These are phyloP conservation scores for Pyrus pyrifolia DNA, from an alignment of 306 rosid genomes.

Conservation along the genomic window DNA sequence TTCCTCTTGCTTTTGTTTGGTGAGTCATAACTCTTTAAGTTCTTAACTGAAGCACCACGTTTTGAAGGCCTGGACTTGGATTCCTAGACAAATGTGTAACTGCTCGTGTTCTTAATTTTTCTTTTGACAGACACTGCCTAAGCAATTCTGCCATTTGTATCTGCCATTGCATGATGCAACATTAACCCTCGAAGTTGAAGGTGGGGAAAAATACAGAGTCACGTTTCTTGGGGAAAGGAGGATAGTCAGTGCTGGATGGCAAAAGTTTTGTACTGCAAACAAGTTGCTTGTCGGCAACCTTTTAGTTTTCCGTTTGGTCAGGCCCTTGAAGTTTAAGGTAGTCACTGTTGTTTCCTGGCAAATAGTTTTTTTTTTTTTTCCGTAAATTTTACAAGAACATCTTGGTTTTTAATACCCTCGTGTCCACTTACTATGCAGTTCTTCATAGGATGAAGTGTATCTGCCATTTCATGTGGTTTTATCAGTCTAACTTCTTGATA, in stretches of 20 bases:
- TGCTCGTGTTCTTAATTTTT: not conserved
- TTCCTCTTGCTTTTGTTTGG: conserved; percentile 20
- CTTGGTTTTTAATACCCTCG: not conserved
- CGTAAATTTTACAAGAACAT: not conserved
- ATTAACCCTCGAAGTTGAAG: conserved; percentile 23
- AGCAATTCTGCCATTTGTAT: conserved; percentile 13
- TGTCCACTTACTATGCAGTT: not conserved
- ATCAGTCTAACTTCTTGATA: not conserved
- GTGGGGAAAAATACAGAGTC: conserved; percentile 6
- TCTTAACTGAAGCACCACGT: not conserved
- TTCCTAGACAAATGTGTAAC: not conserved
- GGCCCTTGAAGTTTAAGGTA: conserved; percentile 23
- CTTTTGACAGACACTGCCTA: conserved; percentile 18
- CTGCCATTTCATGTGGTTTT: not conserved
- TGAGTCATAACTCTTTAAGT: not conserved
- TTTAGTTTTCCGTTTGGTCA: conserved; percentile 16
- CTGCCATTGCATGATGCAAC: conserved; percentile 13
- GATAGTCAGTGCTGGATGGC: conserved; percentile 23
- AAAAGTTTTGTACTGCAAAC: conserved; percentile 11
- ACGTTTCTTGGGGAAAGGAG: conserved; percentile 1
- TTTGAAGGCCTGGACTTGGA: not conserved
- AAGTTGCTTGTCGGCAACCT: conserved; percentile 11
- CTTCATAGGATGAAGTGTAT: not conserved
- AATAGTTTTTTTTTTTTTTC: not conserved
- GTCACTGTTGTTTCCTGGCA: not conserved